Base-by-base conservation (phyloP, 768 basidiomycete genomes). In the Obba rivulosa region DNA sequence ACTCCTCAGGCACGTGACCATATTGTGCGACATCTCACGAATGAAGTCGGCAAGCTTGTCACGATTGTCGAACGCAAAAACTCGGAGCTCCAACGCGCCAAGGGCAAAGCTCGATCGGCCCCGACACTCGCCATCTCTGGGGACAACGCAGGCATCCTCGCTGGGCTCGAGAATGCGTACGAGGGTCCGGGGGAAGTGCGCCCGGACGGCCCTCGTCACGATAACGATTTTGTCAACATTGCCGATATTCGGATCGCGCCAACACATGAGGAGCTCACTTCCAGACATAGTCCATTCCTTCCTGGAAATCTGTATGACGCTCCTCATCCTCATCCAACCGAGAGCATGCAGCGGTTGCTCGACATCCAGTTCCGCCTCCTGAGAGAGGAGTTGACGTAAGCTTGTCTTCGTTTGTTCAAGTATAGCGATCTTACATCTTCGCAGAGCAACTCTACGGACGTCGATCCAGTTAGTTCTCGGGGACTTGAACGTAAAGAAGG, bases 281-380 rank as follows among this genome's bases (percentile, higher is more conserved):
- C 67, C 17, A 63, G 59, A 0, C 20, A 66, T 10, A 58, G 67
- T 2, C 79, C 85, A 0, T 87, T 77, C 57, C 64, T 90, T 0
- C 88, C 88, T 0, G 78, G 74, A 0, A 82, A 77, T 54, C 59
- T 83, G 1, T 73, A 68, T 17, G 71, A 66, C 2, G 85, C 83
- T 0, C 85, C 84, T 0, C 85, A 87, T 56, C 83, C 75, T 46
- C 71, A 74, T 11, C 77, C 77, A 0, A 52, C 63, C 3, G 72
- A 73, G 14, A 79, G 78, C 20, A 86, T 89, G 77, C 74, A 84
- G 47, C 69, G 80, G 8, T 67, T 83, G 18, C 65, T 88, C 10
- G 88, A 91, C 49, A 76, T 83, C 3, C 85, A 90, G 54, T 90
- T 85, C 62, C 78, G 87, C 28, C 71, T 89, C 0, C 66, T 90